phyloP scores from a whole-genome alignment of 352 stramenopile genomes.

The Phytophthora constricta region DNA sequence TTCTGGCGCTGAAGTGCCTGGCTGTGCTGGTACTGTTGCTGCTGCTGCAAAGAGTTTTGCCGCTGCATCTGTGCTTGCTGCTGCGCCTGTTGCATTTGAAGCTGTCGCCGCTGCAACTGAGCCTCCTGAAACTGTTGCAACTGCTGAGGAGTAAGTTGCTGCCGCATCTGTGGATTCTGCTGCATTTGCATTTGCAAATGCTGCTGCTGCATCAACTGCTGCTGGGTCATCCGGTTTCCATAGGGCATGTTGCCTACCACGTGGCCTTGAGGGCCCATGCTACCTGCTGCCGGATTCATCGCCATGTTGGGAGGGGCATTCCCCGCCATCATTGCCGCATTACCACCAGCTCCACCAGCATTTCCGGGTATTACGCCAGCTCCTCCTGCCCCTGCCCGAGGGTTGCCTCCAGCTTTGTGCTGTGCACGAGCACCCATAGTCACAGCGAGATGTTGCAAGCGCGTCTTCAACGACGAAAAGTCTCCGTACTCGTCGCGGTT shows the following conservation, averaged over 20 bases:
- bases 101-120: conserved; percentile 74
- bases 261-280: conserved; percentile 67
- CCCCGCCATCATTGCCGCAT: conserved; percentile 57
- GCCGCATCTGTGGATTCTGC: conserved; percentile 80
- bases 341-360: conserved; percentile 28
- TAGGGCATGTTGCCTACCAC: conserved; percentile 80
- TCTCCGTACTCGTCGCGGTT: conserved; percentile 97
- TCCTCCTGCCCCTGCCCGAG: conserved; percentile 44
- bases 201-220: conserved; percentile 79
- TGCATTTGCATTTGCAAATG: conserved; percentile 86
- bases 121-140: conserved; percentile 81
- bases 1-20: conserved; percentile 59
- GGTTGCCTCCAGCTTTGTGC: conserved; percentile 71
- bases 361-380: conserved; percentile 40
- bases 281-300: conserved; percentile 54
- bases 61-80: conserved; percentile 68
- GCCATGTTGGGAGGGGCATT: conserved; percentile 51
- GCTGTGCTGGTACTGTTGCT: conserved; percentile 65
- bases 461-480: conserved; percentile 95
- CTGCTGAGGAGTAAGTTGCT: conserved; percentile 84
- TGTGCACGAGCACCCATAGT: conserved; percentile 87
- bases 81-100: conserved; percentile 67
- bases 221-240: conserved; percentile 79
- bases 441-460: conserved; percentile 96
- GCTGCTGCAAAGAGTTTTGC: conserved; percentile 62